These are phyloP conservation scores for Yamadazyma ubonensis DNA, from an alignment of 805 yeast genomes.

Conservation along the genomic window DNA sequence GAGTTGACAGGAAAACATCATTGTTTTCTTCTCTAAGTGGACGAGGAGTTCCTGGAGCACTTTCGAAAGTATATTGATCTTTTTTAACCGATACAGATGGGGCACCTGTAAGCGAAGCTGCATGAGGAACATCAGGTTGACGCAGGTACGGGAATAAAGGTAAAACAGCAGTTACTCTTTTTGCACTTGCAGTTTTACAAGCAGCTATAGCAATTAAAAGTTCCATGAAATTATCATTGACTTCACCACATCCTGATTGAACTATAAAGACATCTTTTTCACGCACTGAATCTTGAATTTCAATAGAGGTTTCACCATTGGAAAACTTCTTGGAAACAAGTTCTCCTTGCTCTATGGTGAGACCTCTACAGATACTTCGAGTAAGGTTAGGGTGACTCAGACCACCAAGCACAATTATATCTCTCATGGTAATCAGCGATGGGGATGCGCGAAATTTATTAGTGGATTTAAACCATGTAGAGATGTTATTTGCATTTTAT, in stretches of 20 bases:
- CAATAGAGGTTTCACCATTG: slow-evolving; percentile 93
- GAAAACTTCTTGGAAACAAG: slow-evolving; percentile 64
- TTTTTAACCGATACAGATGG: slow-evolving; percentile 45
- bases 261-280: slow-evolving; percentile 94
- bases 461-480: too few relatives aligned
- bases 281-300: slow-evolving; percentile 83
- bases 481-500: too few relatives aligned
- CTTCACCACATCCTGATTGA: slow-evolving; percentile 85
- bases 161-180: slow-evolving; percentile 82
- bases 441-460: slow-evolving; percentile 2
- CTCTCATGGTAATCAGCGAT: slow-evolving; percentile 50
- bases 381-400: slow-evolving; percentile 83
- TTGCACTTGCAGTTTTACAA: slow-evolving; percentile 88
- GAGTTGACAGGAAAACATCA: slow-evolving; percentile 12
- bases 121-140: slow-evolving; percentile 91
- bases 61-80: slow-evolving; percentile 47
- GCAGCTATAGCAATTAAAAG: slow-evolving; percentile 84
- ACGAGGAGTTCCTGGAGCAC: slow-evolving; percentile 53
- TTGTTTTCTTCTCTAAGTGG: slow-evolving; percentile 28
- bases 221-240: slow-evolving; percentile 84
- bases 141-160: slow-evolving; percentile 95
- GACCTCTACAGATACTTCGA: slow-evolving; percentile 67
- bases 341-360: slow-evolving; percentile 71
- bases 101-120: slow-evolving; percentile 62
- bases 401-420: slow-evolving; percentile 87